Evolutionary conservation across 768 basidiomycete genomes (phyloP).

Genomic region (Lactifluus pinguis): DNA sequence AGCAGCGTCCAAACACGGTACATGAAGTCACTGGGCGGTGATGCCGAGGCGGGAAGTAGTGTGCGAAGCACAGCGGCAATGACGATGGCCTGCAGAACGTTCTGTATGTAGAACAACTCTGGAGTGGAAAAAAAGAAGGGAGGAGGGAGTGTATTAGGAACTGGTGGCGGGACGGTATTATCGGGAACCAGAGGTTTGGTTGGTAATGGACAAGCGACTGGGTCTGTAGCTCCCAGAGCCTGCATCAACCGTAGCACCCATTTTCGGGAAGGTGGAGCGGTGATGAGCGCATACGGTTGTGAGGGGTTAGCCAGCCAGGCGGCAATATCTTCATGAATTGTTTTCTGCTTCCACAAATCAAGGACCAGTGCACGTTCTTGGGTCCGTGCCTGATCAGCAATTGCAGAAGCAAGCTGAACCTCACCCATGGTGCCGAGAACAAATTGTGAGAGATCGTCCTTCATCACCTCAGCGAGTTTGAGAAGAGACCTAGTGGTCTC

Average conservation of each 20-base stretch:
- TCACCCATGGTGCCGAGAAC: slow-evolving; percentile 61
- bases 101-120: slow-evolving; percentile 49
- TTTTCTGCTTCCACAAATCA: slow-evolving; percentile 37
- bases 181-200: slow-evolving; percentile 15
- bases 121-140: slow-evolving; percentile 54
- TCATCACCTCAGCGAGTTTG: slow-evolving; percentile 52
- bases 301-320: slow-evolving; percentile 21
- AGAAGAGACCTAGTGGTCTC: slow-evolving; percentile 42
- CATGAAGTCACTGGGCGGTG: slow-evolving; percentile 35
- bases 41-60: slow-evolving; percentile 33
- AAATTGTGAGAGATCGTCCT: slow-evolving; percentile 56
- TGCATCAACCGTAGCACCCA: slow-evolving; percentile 45
- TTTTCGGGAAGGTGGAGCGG: slow-evolving; percentile 19
- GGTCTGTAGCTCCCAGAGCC: slow-evolving; percentile 37
- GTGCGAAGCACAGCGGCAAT: slow-evolving; percentile 53
- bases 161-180: background rate
- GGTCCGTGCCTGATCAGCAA: slow-evolving; percentile 43
- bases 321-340: slow-evolving; percentile 24
- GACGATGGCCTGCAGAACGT: slow-evolving; percentile 61
- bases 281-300: slow-evolving; percentile 4
- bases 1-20: slow-evolving; percentile 59
- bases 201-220: slow-evolving; percentile 23
- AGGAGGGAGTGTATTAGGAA: slow-evolving; percentile 47
- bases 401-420: slow-evolving; percentile 39
- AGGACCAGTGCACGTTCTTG: slow-evolving; percentile 49